Base-by-base conservation (phyloP, 2,329 filamentous ascomycete genomes). In the Mycogone perniciosa region DNA sequence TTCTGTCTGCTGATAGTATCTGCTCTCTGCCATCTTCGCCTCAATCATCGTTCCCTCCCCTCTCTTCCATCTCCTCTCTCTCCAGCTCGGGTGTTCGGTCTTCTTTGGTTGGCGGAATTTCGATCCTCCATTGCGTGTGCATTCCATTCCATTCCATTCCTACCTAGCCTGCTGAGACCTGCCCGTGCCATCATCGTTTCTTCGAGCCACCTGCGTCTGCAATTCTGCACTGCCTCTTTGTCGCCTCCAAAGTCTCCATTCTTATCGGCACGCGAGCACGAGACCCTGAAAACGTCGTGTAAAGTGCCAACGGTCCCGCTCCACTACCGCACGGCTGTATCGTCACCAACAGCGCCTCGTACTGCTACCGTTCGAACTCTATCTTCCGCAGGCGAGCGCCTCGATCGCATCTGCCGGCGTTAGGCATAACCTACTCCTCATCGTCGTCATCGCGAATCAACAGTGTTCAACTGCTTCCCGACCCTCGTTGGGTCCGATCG, bases 181-280 rank as follows among this genome's bases (percentile, higher is more conserved):
- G 38, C 13, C 43, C 31, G 41, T 46, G 35, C 45, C 38, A 11
- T 20, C 37, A 42, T 41, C 44, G 6, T 42, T 31, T 41, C 38
- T 30, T 49, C 46, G 46, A 38, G 35, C 29, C 39, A 42, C 41
- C 30, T 30, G 41, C 44, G 37, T 37, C 45, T 34, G 33, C 20
- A 3, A 29, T 51, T 34, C 40, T 52, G 40, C 50, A 52, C 50
- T 26, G 50, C 50, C 50, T 37, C 42, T 46, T 30, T 26, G 42
- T 50, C 46, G 41, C 47, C 42, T 37, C 46, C 38, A 50, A 50
- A 20, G 20, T 6, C 40, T 30, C 40, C 44, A 46, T 46, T 43
- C 51, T 38, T 46, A 50, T 50, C 51, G 31, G 43, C 51, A 53
- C 51, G 47, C 51, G 51, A 53, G 46, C 51, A 50, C 51, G 35